These are phyloP conservation scores for Coemansia sp. DNA, from an alignment of 192 early-diverging fungal species.

Conservation along the genomic window DNA sequence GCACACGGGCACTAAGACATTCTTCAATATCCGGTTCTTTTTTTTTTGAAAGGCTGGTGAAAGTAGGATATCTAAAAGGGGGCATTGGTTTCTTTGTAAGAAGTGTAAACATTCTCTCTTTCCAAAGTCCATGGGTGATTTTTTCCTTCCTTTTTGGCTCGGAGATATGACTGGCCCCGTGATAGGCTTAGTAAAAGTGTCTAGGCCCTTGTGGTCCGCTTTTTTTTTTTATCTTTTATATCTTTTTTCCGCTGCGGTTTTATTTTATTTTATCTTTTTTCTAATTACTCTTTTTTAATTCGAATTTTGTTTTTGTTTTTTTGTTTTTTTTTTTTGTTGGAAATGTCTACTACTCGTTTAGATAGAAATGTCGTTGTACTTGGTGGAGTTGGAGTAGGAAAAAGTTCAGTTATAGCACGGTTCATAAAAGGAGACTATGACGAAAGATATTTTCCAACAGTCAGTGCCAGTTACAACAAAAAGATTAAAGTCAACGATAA, in stretches of 20 bases:
- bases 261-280: background rate
- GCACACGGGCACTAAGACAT: too few species aligned
- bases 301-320: background rate
- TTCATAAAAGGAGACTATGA: slow-evolving; percentile 92
- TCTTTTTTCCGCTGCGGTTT: background rate
- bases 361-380: slow-evolving; percentile 50
- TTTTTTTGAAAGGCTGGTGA: too few species aligned
- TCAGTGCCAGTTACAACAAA: slow-evolving; percentile 91
- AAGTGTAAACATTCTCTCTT: background rate
- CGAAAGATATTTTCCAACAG: slow-evolving; percentile 95
- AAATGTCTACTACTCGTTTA: slow-evolving; percentile 22
- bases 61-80: too few species aligned
- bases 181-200: background rate
- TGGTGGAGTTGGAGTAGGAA: slow-evolving; percentile 57
- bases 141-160: too few species aligned
- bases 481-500: slow-evolving; percentile 77
- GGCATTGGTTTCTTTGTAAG: too few species aligned
- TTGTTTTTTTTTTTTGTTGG: background rate
- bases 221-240: background rate
- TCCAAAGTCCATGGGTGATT: too few species aligned
- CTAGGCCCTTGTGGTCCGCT: background rate
- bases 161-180: too few species aligned
- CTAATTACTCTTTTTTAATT: background rate
- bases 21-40: too few species aligned
- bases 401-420: slow-evolving; percentile 90